phyloP scores from a whole-genome alignment of 306 rosid genomes.

The Fragaria iinumae region DNA sequence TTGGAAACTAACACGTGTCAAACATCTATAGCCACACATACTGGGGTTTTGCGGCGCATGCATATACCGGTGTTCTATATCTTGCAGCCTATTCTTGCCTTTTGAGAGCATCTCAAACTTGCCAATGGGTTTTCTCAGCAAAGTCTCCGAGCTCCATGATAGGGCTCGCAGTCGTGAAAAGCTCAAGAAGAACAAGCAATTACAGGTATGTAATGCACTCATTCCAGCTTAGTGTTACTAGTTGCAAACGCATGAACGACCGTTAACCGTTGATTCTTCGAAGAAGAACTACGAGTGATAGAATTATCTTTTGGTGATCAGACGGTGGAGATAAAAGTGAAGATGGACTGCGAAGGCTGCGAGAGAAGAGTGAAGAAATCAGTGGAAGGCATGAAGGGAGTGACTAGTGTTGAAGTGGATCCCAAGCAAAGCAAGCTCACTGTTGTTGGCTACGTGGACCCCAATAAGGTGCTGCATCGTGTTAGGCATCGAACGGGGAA shows the following conservation, averaged over 20 bases:
- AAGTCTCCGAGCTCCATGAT: constrained; percentile 9
- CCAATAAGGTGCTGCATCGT: constrained; percentile 35
- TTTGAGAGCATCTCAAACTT: background rate
- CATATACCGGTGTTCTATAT: background rate
- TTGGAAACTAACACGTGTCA: constrained; percentile 2
- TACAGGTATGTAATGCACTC: constrained; percentile 18
- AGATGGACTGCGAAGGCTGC: constrained; percentile 54
- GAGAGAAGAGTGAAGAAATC: constrained; percentile 42
- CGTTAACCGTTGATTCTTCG: background rate
- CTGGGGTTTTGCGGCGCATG: background rate
- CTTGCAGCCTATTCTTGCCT: no score
- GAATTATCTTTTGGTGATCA: background rate
- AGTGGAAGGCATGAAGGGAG: constrained; percentile 52
- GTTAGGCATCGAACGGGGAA: constrained; percentile 48
- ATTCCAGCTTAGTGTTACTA: background rate
- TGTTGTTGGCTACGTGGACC: constrained; percentile 44
- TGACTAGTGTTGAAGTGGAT: constrained; percentile 38
- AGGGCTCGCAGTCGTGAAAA: constrained; percentile 1
- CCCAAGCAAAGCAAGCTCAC: constrained; percentile 46
- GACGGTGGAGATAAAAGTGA: constrained; percentile 56
- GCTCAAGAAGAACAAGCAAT: constrained; percentile 28
- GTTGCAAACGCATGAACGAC: background rate
- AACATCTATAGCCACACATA: background rate
- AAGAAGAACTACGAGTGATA: background rate
- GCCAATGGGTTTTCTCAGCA: constrained; percentile 31